A percentile compares a stretch with the other conserved stretches of the same genome.
Conservation (phyloP, 2,329 filamentous ascomycete genomes). For the Ambrosiella cleistominuta region DNA sequence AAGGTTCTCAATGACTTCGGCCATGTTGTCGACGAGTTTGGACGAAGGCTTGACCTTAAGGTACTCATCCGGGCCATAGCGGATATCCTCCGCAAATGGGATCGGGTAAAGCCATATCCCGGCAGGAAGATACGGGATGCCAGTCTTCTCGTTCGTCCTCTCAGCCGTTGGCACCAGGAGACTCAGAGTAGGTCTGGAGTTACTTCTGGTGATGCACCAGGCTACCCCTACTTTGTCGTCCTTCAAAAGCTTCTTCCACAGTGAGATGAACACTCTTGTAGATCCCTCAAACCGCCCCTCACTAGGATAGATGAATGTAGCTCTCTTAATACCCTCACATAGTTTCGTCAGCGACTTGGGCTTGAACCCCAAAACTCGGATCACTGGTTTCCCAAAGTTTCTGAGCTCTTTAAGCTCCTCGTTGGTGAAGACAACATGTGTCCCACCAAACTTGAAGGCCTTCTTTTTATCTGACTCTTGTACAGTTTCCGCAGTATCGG, state of each 20-base stretch:
- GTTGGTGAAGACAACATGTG: constrained; percentile 67
- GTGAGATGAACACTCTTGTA: constrained; percentile 75
- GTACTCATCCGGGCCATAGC: constrained; percentile 49
- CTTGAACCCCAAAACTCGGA: constrained; percentile 91
- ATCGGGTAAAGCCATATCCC: constrained; percentile 81
- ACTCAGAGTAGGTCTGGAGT: constrained; percentile 61
- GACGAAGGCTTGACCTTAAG: constrained; percentile 35
- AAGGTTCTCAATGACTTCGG: constrained; percentile 63
- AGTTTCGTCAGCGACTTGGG: constrained; percentile 53
- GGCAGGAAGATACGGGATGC: constrained; percentile 55
- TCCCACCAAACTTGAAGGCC: constrained; percentile 89
- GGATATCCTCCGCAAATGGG: constrained; percentile 77
- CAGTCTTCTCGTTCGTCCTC: constrained; percentile 43
- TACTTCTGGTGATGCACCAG: constrained; percentile 74
- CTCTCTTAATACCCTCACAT: constrained; percentile 75
- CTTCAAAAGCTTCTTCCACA: constrained; percentile 71
- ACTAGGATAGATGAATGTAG: constrained; percentile 84
- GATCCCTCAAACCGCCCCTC: constrained; percentile 83
- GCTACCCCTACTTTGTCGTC: constrained; percentile 68
- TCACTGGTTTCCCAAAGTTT: constrained; percentile 63
- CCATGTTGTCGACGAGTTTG: constrained; percentile 63
- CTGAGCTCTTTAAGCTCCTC: constrained; percentile 68
- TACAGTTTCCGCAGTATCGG: constrained; percentile 59
- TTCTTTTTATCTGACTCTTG: constrained; percentile 72
- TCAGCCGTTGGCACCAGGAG: constrained; percentile 65